These are phyloP conservation scores for Coniella lustricola DNA, from an alignment of 2,329 filamentous ascomycete species.

Conservation along the genomic window DNA sequence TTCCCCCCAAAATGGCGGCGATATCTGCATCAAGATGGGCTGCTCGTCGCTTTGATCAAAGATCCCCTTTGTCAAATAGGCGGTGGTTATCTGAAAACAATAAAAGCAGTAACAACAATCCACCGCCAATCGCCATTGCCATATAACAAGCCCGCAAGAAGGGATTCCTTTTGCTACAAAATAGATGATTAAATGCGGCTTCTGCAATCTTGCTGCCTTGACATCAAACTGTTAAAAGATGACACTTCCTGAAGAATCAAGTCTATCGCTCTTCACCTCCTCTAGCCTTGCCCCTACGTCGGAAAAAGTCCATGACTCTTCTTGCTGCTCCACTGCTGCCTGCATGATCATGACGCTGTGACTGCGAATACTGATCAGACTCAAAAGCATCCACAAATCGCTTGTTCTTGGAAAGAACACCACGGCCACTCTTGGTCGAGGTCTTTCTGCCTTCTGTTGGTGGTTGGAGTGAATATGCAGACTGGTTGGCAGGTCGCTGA, in stretches of 20 bases:
- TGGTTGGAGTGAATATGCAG: slow-evolving; percentile 32
- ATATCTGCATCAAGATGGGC: no score
- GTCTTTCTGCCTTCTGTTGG: slow-evolving; percentile 37
- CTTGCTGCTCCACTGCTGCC: slow-evolving; percentile 83
- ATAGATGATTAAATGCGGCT: no score
- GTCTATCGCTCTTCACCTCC: slow-evolving; percentile 49
- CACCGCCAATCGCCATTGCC: no score
- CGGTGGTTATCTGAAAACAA: no score
- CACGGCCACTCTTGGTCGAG: slow-evolving; percentile 30
- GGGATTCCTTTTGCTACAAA: no score
- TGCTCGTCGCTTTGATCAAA: no score
- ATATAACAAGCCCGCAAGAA: no score
- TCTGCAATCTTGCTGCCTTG: not conserved
- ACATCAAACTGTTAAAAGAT: not conserved
- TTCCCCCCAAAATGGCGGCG: no score
- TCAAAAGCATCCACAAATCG: slow-evolving; percentile 88
- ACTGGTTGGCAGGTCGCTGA: slow-evolving; percentile 35
- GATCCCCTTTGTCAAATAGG: no score
- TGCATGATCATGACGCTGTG: slow-evolving; percentile 49
- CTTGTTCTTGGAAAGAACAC: slow-evolving; percentile 75
- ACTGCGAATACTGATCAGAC: slow-evolving; percentile 53
- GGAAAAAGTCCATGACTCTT: slow-evolving; percentile 97
- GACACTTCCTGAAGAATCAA: not conserved
- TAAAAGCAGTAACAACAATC: no score
- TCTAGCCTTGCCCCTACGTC: slow-evolving; percentile 72